These are phyloP conservation scores for Penicillium argentinense DNA, from an alignment of 495 filamentous ascomycete species.

Conservation along the genomic window DNA sequence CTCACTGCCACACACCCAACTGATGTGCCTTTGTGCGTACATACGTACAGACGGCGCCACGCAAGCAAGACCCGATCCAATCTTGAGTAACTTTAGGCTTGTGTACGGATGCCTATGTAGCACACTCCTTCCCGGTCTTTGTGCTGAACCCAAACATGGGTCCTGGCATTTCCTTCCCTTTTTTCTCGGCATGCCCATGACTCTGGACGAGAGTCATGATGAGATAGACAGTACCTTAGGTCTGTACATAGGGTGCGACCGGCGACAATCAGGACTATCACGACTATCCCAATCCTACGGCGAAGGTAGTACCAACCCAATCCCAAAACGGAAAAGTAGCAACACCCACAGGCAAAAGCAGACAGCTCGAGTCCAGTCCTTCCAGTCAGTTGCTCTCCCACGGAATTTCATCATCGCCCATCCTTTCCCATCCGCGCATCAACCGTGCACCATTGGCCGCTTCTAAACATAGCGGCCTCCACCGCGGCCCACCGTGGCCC, in stretches of 20 bases:
- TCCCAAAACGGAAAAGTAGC: not conserved
- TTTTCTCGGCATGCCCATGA: not conserved
- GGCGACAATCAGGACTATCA: constrained; percentile 1
- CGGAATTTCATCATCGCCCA: constrained; percentile 16
- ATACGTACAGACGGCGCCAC: constrained; percentile 9
- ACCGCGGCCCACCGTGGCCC: constrained; percentile 5
- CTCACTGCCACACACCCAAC: constrained; percentile 14
- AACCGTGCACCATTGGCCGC: constrained; percentile 19
- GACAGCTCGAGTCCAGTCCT: constrained; percentile 11
- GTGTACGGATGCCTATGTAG: constrained; percentile 11
- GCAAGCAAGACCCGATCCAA: constrained; percentile 23
- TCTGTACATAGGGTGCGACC: no score
- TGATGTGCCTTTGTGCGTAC: no score
- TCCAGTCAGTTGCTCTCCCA: not conserved
- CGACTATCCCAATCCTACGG: not conserved
- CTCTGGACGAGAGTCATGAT: no score
- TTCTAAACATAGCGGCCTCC: constrained; percentile 29
- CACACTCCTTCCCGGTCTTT: constrained; percentile 4
- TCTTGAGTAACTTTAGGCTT: not conserved
- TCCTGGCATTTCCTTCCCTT: not conserved
- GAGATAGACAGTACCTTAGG: no score
- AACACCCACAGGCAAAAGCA: not conserved
- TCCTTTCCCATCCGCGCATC: constrained; percentile 16
- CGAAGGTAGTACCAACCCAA: not conserved
- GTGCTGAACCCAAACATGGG: not conserved